Evolutionary conservation across 768 basidiomycete species (phyloP), one percentile per base, ranked within the genome.

Genomic region (Russula sp.): DNA sequence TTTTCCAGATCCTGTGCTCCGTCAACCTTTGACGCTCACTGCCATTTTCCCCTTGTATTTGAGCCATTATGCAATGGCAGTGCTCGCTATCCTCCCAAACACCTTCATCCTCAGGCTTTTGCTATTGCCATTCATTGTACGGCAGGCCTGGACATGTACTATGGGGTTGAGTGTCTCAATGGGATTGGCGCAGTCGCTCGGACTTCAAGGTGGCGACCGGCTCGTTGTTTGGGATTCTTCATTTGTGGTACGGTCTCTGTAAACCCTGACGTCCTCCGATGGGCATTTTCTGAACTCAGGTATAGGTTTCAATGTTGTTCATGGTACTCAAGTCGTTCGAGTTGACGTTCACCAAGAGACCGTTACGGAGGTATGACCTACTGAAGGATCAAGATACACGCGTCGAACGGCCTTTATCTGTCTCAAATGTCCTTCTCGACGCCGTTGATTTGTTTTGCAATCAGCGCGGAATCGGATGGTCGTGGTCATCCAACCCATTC

Each of bases 391-490:
- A 49, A 31, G 31, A 16, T 14, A 7, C 54, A 5, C 56, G 31
- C 11, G 31, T 60, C 14, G 58, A 64, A 40, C 59, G 47, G 10
- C 55, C 44, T 13, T 32, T 64, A n/a, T 59, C 59, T 8, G 18
- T 57, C 18, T 31, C 48, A 45, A 44, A 62, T 14, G 20, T 65
- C 45, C 48, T 65, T 37, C 14, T 58, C 27, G 66, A 62, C 20
- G 63, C 62, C 8, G 10, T 45, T 27, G 66, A 63, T n/a, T 49
- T 67, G 2, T 40, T 50, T 31, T 57, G 27, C 55, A 68, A 63
- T 20, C 58, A 63, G 18, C 61, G 61, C 4, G 57, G 64, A 20
- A 35, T 61, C 11, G 45, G 61, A 8, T 69, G 56, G 68, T 60
- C 58, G 9, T 68, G 68, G 61, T 54, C 61, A 20, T 35, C 20